phyloP scores from a whole-genome alignment of 2,329 filamentous ascomycete species.

The Alternaria rosae region DNA sequence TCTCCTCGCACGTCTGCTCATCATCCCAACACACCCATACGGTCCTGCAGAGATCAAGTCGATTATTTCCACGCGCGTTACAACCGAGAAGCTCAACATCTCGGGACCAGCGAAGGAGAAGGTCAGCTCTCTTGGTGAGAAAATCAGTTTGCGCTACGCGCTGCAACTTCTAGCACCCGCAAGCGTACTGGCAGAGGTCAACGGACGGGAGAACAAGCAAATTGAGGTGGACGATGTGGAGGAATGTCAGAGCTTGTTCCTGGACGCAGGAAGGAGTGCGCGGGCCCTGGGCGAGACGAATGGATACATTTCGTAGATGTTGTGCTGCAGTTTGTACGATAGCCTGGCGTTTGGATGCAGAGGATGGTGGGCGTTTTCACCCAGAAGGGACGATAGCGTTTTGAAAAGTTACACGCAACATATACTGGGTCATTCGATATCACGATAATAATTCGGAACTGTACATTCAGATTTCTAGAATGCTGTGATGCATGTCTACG shows the following conservation, averaged over 20 bases:
- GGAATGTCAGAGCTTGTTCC: constrained; percentile 57
- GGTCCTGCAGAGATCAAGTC: constrained; percentile 86
- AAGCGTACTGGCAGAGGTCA: constrained; percentile 85
- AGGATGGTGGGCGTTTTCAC: constrained; percentile 14
- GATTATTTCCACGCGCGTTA: constrained; percentile 85
- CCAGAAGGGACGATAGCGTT: constrained; percentile 6
- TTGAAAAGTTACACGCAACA: constrained; percentile 15
- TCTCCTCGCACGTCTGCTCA: constrained; percentile 90
- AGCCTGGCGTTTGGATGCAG: constrained; percentile 20
- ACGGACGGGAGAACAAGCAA: constrained; percentile 55
- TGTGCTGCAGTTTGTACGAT: constrained; percentile 16
- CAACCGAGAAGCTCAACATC: constrained; percentile 80
- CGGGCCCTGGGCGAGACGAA: constrained; percentile 36
- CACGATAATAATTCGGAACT: constrained; percentile 3
- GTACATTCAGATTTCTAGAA: not conserved
- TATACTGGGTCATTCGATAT: constrained; percentile 11
- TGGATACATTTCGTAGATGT: constrained; percentile 45
- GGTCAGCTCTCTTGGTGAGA: constrained; percentile 84
- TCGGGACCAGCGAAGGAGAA: constrained; percentile 85
- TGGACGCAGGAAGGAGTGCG: constrained; percentile 59
- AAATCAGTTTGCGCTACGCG: constrained; percentile 90
- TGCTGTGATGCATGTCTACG: not conserved
- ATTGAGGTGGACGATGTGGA: constrained; percentile 64
- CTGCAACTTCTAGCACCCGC: constrained; percentile 89
- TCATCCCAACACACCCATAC: constrained; percentile 94